These are phyloP conservation scores for Cucurbita argyrosperma DNA, from an alignment of 306 rosid genomes.

Conservation along the genomic window DNA sequence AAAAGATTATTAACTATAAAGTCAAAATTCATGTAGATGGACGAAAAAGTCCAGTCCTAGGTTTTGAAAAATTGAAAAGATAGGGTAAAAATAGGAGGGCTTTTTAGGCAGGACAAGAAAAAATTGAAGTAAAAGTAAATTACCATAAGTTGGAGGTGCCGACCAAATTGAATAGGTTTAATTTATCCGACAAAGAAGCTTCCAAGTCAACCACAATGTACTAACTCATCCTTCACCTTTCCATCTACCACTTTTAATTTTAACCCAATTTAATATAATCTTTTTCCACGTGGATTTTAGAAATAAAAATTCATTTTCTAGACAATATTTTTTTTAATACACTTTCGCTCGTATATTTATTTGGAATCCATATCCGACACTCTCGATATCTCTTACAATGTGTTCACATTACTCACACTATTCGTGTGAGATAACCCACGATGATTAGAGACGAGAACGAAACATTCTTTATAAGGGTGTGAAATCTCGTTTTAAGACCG, in stretches of 20 bases:
- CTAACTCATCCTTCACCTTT: neutral
- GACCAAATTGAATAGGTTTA: neutral
- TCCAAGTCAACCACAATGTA: neutral
- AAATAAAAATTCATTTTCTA: neutral
- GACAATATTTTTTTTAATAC: too few species aligned
- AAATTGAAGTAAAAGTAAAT: neutral
- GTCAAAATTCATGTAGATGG: neutral
- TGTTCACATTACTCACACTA: too few species aligned
- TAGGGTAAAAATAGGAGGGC: neutral
- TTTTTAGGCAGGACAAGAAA: neutral
- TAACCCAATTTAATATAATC: neutral
- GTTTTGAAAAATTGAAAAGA: neutral
- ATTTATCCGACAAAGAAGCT: neutral
- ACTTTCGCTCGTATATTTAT: too few species aligned
- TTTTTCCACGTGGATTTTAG: neutral
- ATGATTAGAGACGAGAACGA: too few species aligned
- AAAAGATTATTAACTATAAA: neutral
- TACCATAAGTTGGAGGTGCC: neutral
- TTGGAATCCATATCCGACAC: too few species aligned
- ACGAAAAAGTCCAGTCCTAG: neutral
- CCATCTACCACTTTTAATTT: neutral
- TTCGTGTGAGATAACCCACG: too few species aligned
- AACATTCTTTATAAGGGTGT: too few species aligned
- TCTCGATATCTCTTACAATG: too few species aligned
- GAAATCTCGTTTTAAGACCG: too few species aligned